A percentile compares a stretch with the other conserved stretches of the same genome.
Evolutionary conservation across 805 yeast species (phyloP).

Genomic region (Torulaspora indica): DNA sequence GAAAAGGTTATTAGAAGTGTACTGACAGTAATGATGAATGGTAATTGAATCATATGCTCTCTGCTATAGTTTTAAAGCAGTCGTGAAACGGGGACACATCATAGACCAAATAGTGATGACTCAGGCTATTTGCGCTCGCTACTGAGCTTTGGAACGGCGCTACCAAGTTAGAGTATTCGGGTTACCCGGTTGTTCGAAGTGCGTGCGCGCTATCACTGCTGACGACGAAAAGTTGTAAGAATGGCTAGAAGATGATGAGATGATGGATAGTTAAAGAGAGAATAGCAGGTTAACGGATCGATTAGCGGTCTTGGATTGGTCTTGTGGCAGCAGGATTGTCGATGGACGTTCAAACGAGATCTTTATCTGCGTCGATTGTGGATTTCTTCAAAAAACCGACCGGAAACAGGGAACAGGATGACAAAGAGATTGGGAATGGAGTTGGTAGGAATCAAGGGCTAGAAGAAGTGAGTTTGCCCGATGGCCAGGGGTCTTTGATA

Average conservation of each 20-base stretch:
- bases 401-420: neutral
- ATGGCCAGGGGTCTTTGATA: constrained; percentile 12
- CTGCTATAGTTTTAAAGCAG: too few species aligned
- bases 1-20: too few species aligned
- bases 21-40: too few species aligned
- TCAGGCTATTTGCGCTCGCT: too few species aligned
- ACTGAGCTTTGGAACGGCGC: too few species aligned
- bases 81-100: too few species aligned
- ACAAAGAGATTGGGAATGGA: neutral
- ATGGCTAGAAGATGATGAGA: neutral
- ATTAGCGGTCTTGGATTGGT: neutral
- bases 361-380: constrained; percentile 29
- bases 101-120: too few species aligned
- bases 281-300: neutral
- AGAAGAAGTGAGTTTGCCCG: constrained; percentile 1
- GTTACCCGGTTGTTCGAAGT: too few species aligned
- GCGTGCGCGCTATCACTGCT: neutral
- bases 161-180: too few species aligned
- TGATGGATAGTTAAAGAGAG: neutral
- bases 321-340: neutral
- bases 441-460: neutral
- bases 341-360: constrained; percentile 21
- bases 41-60: too few species aligned
- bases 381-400: constrained; percentile 21
- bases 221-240: constrained; percentile 7